Conservation (phyloP, 768 basidiomycete genomes). For the Leccinum uliginosum region DNA sequence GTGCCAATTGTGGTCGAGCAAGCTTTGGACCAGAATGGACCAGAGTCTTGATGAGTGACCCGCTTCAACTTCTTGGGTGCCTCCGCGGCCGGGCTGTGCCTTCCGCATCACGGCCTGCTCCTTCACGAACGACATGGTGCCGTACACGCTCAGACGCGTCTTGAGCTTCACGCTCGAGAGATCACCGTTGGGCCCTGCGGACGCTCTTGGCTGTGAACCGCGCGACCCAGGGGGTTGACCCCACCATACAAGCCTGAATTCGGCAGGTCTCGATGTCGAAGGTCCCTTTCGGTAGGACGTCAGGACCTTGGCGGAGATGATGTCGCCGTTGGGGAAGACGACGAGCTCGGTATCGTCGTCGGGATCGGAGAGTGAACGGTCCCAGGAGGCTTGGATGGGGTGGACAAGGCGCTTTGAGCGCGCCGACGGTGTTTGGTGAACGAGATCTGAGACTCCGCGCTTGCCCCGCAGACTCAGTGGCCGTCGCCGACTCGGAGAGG, state of each 20-base stretch:
- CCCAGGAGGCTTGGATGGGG: conserved; percentile 91
- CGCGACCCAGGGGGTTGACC: conserved; percentile 85
- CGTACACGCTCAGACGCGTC: conserved; percentile 81
- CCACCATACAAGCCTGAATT: conserved; percentile 63
- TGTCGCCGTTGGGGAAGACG: conserved; percentile 84
- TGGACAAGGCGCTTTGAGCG: no score
- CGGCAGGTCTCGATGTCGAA: conserved; percentile 84
- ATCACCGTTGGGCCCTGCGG: conserved; percentile 62
- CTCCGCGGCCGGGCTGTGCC: conserved; percentile 35
- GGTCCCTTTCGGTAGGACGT: conserved; percentile 88
- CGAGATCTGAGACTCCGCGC: no score
- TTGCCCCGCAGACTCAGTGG: no score
- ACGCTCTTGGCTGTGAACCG: conserved; percentile 80
- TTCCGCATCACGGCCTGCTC: conserved; percentile 58
- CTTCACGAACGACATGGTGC: conserved; percentile 82
- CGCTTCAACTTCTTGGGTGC: conserved; percentile 69
- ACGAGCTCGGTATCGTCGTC: conserved; percentile 89
- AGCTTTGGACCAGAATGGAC: no score
- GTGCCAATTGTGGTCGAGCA: no score
- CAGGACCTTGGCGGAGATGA: conserved; percentile 87
- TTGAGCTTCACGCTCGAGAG: conserved; percentile 84
- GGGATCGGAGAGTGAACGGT: conserved; percentile 62
- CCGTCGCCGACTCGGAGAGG: no score
- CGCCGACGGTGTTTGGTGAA: no score
- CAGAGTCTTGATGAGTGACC: no score